These are phyloP conservation scores for Penicillium atrosanguineum DNA, from an alignment of 495 filamentous ascomycete genomes.

Conservation along the genomic window DNA sequence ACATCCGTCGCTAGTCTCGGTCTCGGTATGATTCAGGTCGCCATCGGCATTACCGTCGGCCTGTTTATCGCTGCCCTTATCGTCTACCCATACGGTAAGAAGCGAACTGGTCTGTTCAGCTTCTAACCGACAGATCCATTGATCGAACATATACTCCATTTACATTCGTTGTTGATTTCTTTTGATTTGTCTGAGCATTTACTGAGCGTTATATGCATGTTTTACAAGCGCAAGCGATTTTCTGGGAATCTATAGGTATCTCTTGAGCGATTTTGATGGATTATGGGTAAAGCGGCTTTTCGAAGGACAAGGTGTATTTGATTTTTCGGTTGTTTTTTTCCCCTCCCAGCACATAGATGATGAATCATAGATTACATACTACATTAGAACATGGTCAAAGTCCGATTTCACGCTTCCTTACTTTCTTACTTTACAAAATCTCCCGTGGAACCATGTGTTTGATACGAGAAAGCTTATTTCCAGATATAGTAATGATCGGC, in stretches of 20 bases:
- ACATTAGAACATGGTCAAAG: background rate
- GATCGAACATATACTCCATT: constrained; percentile 6
- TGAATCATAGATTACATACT: background rate
- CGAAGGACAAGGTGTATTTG: background rate
- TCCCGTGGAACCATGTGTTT: too few relatives aligned
- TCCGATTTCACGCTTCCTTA: background rate
- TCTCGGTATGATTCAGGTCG: constrained; percentile 85
- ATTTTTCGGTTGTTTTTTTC: background rate
- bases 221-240: background rate
- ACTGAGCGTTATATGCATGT: background rate
- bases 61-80: constrained; percentile 80
- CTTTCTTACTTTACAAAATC: too few relatives aligned
- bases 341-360: background rate
- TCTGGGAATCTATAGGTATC: background rate
- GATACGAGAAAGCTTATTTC: too few relatives aligned
- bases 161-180: background rate
- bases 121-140: constrained; percentile 51
- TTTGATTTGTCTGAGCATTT: background rate
- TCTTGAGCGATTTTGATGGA: background rate
- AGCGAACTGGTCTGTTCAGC: constrained; percentile 81
- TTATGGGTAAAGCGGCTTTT: background rate
- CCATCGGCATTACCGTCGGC: constrained; percentile 89
- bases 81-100: constrained; percentile 87
- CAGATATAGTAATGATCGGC: background rate
- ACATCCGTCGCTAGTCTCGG: constrained; percentile 71